These are phyloP conservation scores for Calonectria montana DNA, from an alignment of 2,329 filamentous ascomycete genomes.

Conservation along the genomic window DNA sequence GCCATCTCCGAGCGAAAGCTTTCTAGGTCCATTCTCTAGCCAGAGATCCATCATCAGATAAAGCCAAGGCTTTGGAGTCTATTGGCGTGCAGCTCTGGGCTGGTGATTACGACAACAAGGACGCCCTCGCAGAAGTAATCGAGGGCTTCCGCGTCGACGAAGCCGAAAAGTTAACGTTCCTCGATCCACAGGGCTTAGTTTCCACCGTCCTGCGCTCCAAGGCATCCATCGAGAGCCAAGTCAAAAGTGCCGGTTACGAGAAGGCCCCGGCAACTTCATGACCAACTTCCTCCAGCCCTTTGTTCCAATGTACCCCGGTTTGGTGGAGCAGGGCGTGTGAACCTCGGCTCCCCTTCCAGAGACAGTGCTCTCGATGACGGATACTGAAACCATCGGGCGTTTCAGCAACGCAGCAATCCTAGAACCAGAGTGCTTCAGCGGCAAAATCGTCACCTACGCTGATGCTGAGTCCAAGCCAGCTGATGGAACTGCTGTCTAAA, in stretches of 20 bases:
- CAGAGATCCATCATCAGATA: constrained; percentile 45
- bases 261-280: constrained; percentile 62
- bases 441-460: constrained; percentile 53
- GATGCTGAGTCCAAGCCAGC: constrained; percentile 49
- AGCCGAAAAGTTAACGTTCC: constrained; percentile 41
- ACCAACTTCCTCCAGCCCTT: constrained; percentile 59
- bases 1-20: constrained; percentile 45
- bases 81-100: constrained; percentile 48
- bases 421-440: constrained; percentile 53
- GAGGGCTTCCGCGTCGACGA: constrained; percentile 44
- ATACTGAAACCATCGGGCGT: constrained; percentile 59
- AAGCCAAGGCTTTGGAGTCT: constrained; percentile 42
- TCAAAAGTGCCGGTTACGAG: constrained; percentile 51
- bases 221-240: constrained; percentile 52
- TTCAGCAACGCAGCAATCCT: constrained; percentile 58
- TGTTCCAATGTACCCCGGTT: constrained; percentile 52
- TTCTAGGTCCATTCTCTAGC: constrained; percentile 49
- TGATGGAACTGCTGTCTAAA: constrained; percentile 50
- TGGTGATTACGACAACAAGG: constrained; percentile 49
- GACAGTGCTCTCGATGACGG: constrained; percentile 55
- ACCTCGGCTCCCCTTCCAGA: constrained; percentile 48
- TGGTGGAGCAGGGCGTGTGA: constrained; percentile 52
- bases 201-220: constrained; percentile 53
- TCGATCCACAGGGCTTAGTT: constrained; percentile 43
- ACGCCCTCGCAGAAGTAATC: constrained; percentile 44